Evolutionary conservation across 2,329 filamentous ascomycete genomes (phyloP).

Genomic region (Sporothrix inflata): DNA sequence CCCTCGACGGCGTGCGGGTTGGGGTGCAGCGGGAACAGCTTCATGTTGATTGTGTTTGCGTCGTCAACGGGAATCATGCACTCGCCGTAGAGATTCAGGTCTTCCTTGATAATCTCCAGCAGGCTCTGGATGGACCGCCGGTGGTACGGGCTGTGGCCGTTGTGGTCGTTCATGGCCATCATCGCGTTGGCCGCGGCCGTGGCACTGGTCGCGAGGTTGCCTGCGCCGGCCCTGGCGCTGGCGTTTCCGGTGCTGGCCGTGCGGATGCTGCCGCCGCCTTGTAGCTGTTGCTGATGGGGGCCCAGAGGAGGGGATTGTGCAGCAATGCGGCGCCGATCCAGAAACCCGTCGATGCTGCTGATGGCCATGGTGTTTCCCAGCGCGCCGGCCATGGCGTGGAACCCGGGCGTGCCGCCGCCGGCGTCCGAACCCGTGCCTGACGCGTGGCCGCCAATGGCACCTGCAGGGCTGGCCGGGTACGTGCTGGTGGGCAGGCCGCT

Average conservation of each 20-base stretch:
- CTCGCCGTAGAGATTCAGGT: constrained; percentile 95
- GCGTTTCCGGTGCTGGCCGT: constrained; percentile 37
- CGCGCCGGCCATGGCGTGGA: constrained; percentile 22
- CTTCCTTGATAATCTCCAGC: constrained; percentile 78
- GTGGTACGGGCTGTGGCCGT: constrained; percentile 35
- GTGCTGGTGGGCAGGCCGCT: constrained; percentile 4
- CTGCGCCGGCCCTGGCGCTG: background rate
- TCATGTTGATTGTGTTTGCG: constrained; percentile 93
- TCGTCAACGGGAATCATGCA: constrained; percentile 98
- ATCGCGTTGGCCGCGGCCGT: constrained; percentile 8
- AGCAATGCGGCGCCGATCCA: constrained; percentile 22
- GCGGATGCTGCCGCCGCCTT: constrained; percentile 43
- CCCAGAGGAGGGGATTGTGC: constrained; percentile 49
- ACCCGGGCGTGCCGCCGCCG: constrained; percentile 2
- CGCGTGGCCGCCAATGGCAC: background rate
- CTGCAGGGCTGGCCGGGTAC: background rate
- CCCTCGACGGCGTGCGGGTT: constrained; percentile 76
- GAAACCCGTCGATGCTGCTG: constrained; percentile 21
- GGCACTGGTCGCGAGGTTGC: constrained; percentile 38
- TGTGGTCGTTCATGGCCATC: constrained; percentile 20
- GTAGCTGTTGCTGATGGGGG: constrained; percentile 47
- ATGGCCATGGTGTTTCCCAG: constrained; percentile 14
- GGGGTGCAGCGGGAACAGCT: constrained; percentile 83
- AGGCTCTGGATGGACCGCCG: constrained; percentile 78
- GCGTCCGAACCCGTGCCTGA: background rate